Percentiles rank a stretch among this genome's conserved stretches.
Evolutionary conservation across 805 yeast species (phyloP).

Genomic region (Candida germanica): DNA sequence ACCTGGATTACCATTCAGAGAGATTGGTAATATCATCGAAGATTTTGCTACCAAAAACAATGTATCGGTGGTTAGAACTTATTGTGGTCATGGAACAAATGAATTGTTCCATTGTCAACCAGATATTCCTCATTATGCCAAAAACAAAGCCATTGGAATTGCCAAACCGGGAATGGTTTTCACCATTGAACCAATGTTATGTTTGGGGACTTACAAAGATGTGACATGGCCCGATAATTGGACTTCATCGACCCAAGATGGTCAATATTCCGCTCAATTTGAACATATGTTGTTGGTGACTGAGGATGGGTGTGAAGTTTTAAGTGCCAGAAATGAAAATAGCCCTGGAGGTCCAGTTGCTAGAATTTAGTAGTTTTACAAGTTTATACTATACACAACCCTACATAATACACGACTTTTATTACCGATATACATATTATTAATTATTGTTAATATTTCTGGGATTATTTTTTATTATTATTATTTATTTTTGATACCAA

Average conservation of each 20-base stretch:
- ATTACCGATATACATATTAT: too few species aligned
- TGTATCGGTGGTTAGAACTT: slow-evolving; percentile 85
- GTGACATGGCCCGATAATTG: slow-evolving; percentile 95
- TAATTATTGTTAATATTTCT: too few species aligned
- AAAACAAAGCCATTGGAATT: slow-evolving; percentile 88
- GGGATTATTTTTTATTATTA: too few species aligned
- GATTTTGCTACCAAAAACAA: slow-evolving; percentile 73
- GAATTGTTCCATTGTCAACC: slow-evolving; percentile 88
- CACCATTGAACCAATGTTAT: slow-evolving; percentile 97
- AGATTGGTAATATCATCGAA: slow-evolving; percentile 84
- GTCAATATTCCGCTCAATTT: slow-evolving; percentile 87
- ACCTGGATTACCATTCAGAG: slow-evolving; percentile 88
- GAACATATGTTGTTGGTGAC: slow-evolving; percentile 93
- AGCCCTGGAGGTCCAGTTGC: slow-evolving; percentile 88
- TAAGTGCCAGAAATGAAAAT: slow-evolving; percentile 73
- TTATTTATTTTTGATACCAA: too few species aligned
- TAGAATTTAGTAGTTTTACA: slow-evolving; percentile 48
- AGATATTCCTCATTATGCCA: slow-evolving; percentile 89
- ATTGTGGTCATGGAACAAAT: slow-evolving; percentile 93
- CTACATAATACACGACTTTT: too few species aligned
- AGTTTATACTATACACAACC: too few species aligned
- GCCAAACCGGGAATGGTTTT: slow-evolving; percentile 96
- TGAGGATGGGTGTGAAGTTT: slow-evolving; percentile 87
- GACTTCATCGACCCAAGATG: slow-evolving; percentile 92
- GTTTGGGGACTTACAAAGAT: slow-evolving; percentile 78